Conservation (phyloP, 306 rosid species). For the Cajanus cajan region DNA sequence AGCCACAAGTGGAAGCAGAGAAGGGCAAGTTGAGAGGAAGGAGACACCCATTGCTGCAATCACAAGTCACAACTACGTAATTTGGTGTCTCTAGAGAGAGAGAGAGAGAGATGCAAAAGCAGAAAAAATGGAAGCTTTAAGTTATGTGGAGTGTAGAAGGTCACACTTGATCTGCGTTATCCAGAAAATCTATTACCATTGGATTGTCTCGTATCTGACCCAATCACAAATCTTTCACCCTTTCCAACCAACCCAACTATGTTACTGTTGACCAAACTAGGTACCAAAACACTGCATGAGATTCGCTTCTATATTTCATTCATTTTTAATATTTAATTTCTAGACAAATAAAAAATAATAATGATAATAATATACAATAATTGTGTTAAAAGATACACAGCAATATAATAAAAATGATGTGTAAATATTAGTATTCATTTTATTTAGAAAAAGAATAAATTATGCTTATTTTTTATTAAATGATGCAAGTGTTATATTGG, state of each 20-base stretch:
- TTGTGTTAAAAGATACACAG: too few species aligned
- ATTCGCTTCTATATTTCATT: too few species aligned
- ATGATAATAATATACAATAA: too few species aligned
- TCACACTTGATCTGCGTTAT: slow-evolving; percentile 26
- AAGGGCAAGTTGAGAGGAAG: slow-evolving; percentile 59
- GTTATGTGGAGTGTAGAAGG: slow-evolving; percentile 22
- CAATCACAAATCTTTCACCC: slow-evolving; percentile 19
- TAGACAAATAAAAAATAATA: too few species aligned
- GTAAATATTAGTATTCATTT: too few species aligned
- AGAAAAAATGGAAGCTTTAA: neutral
- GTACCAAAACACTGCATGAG: neutral
- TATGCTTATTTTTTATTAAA: too few species aligned
- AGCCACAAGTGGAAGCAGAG: slow-evolving; percentile 46
- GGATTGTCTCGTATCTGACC: slow-evolving; percentile 34
- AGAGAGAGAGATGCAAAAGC: neutral
- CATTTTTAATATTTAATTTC: too few species aligned
- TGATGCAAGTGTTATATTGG: too few species aligned
- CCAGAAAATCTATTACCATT: slow-evolving; percentile 31
- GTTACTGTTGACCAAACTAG: neutral
- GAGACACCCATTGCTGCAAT: slow-evolving; percentile 62
- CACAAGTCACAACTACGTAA: neutral
- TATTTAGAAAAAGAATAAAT: too few species aligned
- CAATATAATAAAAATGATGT: too few species aligned
- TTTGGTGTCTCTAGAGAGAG: slow-evolving; percentile 6
- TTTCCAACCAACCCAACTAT: neutral